These are phyloP conservation scores for Tetrahymena thermophila DNA, from an alignment of 73 alveolate genomes.

Conservation along the genomic window DNA sequence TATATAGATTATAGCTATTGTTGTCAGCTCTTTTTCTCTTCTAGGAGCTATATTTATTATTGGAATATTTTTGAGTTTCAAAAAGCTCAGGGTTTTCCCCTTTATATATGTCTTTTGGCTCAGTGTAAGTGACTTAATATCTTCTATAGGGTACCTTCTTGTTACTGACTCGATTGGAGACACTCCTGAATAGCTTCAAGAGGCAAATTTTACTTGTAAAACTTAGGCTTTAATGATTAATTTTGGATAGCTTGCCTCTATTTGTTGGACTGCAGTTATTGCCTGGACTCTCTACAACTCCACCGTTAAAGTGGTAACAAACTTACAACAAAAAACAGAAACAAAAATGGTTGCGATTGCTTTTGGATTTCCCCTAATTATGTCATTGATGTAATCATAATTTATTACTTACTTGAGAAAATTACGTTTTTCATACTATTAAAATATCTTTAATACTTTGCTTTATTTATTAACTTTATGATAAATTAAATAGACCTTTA, in stretches of 20 bases:
- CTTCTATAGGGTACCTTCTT: neutral
- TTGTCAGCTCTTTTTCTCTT: neutral
- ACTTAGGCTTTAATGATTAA: neutral
- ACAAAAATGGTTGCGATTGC: neutral
- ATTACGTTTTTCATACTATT: neutral
- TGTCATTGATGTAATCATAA: neutral
- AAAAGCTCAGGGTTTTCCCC: neutral
- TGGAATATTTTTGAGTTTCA: neutral
- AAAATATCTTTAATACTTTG: neutral
- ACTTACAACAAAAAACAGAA: neutral
- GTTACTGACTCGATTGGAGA: neutral
- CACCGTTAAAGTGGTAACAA: neutral
- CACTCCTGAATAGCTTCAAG: neutral
- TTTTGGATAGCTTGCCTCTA: slow-evolving; percentile 1
- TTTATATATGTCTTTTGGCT: neutral
- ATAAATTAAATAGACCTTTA: neutral
- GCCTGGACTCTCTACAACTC: neutral
- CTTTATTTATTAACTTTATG: neutral
- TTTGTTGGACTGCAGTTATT: neutral
- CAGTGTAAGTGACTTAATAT: neutral
- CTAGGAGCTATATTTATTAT: neutral
- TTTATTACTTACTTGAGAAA: too few relatives aligned
- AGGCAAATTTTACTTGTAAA: neutral
- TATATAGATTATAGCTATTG: neutral
- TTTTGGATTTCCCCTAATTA: neutral